Evolutionary conservation across 192 early-diverging fungal species (phyloP).

Genomic region (Backusella macrospora): DNA sequence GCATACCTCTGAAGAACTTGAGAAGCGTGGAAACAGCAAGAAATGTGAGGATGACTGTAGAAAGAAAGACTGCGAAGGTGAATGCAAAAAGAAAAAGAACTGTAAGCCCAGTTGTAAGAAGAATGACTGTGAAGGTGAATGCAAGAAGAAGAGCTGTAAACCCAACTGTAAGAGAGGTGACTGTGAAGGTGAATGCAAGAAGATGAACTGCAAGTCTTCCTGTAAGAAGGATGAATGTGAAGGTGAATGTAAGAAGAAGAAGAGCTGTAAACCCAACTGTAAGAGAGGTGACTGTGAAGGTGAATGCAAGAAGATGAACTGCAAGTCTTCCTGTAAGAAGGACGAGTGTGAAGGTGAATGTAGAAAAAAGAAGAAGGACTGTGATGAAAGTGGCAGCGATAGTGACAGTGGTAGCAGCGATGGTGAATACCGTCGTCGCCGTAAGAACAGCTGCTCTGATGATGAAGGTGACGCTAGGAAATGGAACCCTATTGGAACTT

Average conservation of each 20-base stretch:
- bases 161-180: neutral
- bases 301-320: conserved; percentile 14
- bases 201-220: neutral
- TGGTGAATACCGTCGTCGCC: conserved; percentile 20
- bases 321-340: neutral
- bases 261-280: neutral
- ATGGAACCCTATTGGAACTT: conserved; percentile 50
- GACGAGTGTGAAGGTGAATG: conserved; percentile 11
- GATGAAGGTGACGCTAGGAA: conserved; percentile 23
- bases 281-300: neutral
- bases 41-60: neutral
- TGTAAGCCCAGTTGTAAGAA: neutral
- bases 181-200: conserved; percentile 10
- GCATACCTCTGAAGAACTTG: neutral
- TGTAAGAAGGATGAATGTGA: neutral
- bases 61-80: neutral
- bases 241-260: neutral
- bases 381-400: conserved; percentile 13
- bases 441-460: conserved; percentile 10
- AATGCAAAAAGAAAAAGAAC: conserved; percentile 10
- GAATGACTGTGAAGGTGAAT: neutral
- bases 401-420: conserved; percentile 17
- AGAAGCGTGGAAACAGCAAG: neutral
- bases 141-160: neutral
- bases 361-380: conserved; percentile 19